Percentiles rank a stretch among this genome's conserved stretches.
These are phyloP conservation scores for Fusarium globosum DNA, from an alignment of 2,329 filamentous ascomycete genomes.

Conservation along the genomic window DNA sequence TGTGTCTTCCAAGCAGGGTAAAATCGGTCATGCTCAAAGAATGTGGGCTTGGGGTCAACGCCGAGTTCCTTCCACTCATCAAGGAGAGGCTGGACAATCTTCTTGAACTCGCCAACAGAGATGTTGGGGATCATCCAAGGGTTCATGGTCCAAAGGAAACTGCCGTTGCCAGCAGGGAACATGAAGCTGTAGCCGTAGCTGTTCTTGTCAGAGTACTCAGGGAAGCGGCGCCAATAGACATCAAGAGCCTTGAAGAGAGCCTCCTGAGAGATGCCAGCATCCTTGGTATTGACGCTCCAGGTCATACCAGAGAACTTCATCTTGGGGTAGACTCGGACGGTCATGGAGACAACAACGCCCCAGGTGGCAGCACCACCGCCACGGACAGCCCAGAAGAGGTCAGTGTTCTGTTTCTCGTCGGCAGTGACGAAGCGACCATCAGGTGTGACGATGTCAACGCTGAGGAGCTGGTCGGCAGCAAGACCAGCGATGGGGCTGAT, in stretches of 20 bases:
- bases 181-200: constrained; percentile 44
- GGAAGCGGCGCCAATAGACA: constrained; percentile 42
- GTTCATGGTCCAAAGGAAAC: constrained; percentile 47
- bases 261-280: constrained; percentile 34
- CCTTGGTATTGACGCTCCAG: constrained; percentile 44
- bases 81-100: constrained; percentile 44
- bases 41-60: constrained; percentile 42
- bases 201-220: constrained; percentile 42
- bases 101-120: constrained; percentile 46
- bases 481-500: constrained; percentile 65
- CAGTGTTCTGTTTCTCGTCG: constrained; percentile 53
- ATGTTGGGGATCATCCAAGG: constrained; percentile 44
- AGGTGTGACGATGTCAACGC: constrained; percentile 64
- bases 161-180: constrained; percentile 41
- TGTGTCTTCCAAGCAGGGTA: constrained; percentile 44
- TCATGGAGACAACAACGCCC: constrained; percentile 56
- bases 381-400: constrained; percentile 71
- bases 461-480: constrained; percentile 67
- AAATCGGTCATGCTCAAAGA: constrained; percentile 42
- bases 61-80: constrained; percentile 47
- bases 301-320: constrained; percentile 48
- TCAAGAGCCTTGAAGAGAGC: constrained; percentile 47
- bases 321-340: constrained; percentile 50
- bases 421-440: constrained; percentile 60
- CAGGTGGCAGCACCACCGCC: constrained; percentile 65